Base-by-base conservation (phyloP, 2,329 filamentous ascomycete species). In the Mollisiaceae sp. region DNA sequence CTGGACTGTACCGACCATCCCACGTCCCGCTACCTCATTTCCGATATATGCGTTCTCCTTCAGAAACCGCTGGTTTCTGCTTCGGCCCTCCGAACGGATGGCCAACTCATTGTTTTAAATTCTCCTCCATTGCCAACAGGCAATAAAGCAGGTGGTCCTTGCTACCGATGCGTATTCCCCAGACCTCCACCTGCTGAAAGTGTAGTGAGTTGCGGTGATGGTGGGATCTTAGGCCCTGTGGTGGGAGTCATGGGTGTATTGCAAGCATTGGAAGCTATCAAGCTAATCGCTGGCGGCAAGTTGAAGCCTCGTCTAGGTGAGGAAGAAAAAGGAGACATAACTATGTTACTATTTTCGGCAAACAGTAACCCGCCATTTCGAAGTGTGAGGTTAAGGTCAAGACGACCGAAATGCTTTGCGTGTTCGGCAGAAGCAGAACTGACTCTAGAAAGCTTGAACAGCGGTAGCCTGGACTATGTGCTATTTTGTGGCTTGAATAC, bases 1-100 rank as follows among this genome's bases (percentile, higher is more conserved):
- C 87, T 99, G 14, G 95, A 99, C 78, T 99, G 95, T 77, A 98
- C 94, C 11, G 95, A 99, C 78, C 93, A 94, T 70, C 94, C 95
- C 0, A 90, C 92, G 1, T 92, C 93, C 0, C 91, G 95, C 52
- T 98, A 99, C 77, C 85, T 98, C 55, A 92, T 98, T 69, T 97
- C 93, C 0, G 95, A 99, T 75, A 86, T 91, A 18, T 96, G 93
- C 71, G 91, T 97, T 11, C 82, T 97, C 4, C 82, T 94, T 0
- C 80, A 84, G 2, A 95, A 93, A 74, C 89, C 92, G 0, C 85
- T 99, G 18, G 87, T 98, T 14, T 97, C 93, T 2, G 95, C 94
- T 0, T 96, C 94, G 0, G 94, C 95, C 0, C 85, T 98, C 27
- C 89, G 92, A 20, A 93, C 90, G 0, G 94, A 97, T 64, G 95